A percentile compares a stretch with the other conserved stretches of the same genome.
phyloP scores from a whole-genome alignment of 2,329 filamentous ascomycete genomes.

The Trichophyton schoenleinii region DNA sequence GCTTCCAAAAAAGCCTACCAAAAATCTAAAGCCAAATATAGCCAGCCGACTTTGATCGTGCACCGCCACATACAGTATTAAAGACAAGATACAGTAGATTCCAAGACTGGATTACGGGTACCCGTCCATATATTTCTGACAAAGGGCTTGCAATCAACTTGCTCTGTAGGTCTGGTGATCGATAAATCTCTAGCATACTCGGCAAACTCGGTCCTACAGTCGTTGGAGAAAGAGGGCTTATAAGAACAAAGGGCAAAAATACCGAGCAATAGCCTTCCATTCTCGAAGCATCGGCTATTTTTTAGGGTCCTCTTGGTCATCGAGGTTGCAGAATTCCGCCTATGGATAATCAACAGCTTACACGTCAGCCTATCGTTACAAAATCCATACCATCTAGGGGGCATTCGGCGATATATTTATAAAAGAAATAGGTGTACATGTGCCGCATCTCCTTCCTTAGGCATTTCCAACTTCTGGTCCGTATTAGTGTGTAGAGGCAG shows the following conservation, averaged over 20 bases:
- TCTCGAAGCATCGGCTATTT: slow-evolving; percentile 47
- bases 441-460: background rate
- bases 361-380: slow-evolving; percentile 9
- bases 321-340: slow-evolving; percentile 20
- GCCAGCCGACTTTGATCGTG: slow-evolving; percentile 40
- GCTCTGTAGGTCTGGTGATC: slow-evolving; percentile 36
- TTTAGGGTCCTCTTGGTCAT: slow-evolving; percentile 36
- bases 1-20: slow-evolving; percentile 47
- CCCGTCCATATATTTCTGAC: slow-evolving; percentile 45
- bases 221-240: slow-evolving; percentile 51
- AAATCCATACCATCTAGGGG: background rate
- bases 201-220: slow-evolving; percentile 45
- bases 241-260: slow-evolving; percentile 48
- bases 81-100: slow-evolving; percentile 47
- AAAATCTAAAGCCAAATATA: slow-evolving; percentile 47
- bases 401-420: background rate
- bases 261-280: slow-evolving; percentile 44
- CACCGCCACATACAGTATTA: slow-evolving; percentile 48
- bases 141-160: slow-evolving; percentile 39
- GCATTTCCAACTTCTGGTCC: background rate
- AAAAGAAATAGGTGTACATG: background rate
- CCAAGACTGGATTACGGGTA: slow-evolving; percentile 41
- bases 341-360: slow-evolving; percentile 34
- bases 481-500: background rate
- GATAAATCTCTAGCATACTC: slow-evolving; percentile 40